Evolutionary conservation across 2,329 filamentous ascomycete species (phyloP).

Genomic region (Hymenoscyphus repandus): DNA sequence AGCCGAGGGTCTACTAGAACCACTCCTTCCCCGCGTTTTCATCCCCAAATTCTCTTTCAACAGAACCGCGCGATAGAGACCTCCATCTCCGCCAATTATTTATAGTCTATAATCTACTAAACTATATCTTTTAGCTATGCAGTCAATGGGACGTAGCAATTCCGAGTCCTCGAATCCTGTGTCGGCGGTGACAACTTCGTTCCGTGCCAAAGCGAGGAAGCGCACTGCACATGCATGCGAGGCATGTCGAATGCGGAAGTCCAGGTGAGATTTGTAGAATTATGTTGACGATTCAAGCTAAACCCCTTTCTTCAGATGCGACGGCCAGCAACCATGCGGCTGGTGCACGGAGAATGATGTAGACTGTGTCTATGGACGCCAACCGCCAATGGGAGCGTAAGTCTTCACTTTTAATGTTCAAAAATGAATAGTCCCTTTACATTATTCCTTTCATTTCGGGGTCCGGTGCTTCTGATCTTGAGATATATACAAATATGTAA

Average conservation of each 20-base stretch:
- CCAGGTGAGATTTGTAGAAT: constrained; percentile 5
- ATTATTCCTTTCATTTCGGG: neutral
- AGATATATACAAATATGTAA: neutral
- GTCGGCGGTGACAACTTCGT: constrained; percentile 10
- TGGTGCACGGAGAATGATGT: constrained; percentile 22
- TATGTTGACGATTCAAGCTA: neutral
- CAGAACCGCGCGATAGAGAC: no score
- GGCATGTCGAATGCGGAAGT: constrained; percentile 17
- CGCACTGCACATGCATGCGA: constrained; percentile 22
- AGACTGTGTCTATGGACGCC: constrained; percentile 17
- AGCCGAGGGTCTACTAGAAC: no score
- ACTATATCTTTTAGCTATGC: neutral
- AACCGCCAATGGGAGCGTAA: constrained; percentile 8
- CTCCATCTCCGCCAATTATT: no score
- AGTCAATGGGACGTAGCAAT: constrained; percentile 15
- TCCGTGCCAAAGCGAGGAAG: constrained; percentile 16
- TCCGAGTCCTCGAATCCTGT: constrained; percentile 16
- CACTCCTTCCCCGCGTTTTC: no score
- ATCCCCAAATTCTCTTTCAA: no score
- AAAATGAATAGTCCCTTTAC: neutral
- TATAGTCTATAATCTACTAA: no score
- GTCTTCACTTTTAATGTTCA: neutral
- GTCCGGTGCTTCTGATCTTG: neutral
- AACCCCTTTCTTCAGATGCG: constrained; percentile 9
- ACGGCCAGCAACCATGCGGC: constrained; percentile 18